These are phyloP conservation scores for Calonectria fujianensis DNA, from an alignment of 2,329 filamentous ascomycete species.

Conservation along the genomic window DNA sequence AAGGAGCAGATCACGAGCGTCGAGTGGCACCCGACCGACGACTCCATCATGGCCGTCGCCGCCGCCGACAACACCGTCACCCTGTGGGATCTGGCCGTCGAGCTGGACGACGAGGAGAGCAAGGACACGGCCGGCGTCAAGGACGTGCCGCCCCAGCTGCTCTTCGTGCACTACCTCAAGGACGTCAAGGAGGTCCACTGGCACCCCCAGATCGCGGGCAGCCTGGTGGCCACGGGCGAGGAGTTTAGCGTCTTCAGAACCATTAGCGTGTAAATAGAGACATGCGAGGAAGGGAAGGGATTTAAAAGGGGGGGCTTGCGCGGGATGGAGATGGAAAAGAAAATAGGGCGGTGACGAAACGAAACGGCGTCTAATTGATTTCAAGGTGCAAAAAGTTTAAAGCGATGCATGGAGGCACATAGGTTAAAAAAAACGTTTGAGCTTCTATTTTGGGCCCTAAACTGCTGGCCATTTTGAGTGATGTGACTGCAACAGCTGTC, in stretches of 20 bases:
- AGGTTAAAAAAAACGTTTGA: slow-evolving; percentile 1
- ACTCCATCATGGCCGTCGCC: slow-evolving; percentile 94
- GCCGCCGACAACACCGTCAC: slow-evolving; percentile 96
- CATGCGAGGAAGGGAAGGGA: background rate
- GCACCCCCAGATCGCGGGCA: slow-evolving; percentile 96
- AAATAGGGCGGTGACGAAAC: slow-evolving; percentile 6
- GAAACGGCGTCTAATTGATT: slow-evolving; percentile 26
- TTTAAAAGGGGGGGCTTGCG: background rate
- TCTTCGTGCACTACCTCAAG: slow-evolving; percentile 98
- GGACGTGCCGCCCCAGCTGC: slow-evolving; percentile 93
- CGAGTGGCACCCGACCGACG: slow-evolving; percentile 98
- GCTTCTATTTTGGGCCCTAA: background rate
- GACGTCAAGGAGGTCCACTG: slow-evolving; percentile 97
- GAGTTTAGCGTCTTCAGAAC: slow-evolving; percentile 91
- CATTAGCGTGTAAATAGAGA: slow-evolving; percentile 79
- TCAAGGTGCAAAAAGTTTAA: slow-evolving; percentile 17
- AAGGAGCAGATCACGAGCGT: slow-evolving; percentile 96
- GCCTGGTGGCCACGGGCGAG: slow-evolving; percentile 91
- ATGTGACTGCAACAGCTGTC: background rate
- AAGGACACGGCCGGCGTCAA: slow-evolving; percentile 89
- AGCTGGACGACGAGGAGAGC: slow-evolving; percentile 97
- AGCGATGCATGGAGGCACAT: slow-evolving; percentile 20
- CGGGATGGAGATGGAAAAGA: background rate
- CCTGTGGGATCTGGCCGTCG: slow-evolving; percentile 96
- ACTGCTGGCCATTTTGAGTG: too few species aligned